Base-by-base conservation (phyloP, 441 rosid genomes). In the Viola pubescens region DNA sequence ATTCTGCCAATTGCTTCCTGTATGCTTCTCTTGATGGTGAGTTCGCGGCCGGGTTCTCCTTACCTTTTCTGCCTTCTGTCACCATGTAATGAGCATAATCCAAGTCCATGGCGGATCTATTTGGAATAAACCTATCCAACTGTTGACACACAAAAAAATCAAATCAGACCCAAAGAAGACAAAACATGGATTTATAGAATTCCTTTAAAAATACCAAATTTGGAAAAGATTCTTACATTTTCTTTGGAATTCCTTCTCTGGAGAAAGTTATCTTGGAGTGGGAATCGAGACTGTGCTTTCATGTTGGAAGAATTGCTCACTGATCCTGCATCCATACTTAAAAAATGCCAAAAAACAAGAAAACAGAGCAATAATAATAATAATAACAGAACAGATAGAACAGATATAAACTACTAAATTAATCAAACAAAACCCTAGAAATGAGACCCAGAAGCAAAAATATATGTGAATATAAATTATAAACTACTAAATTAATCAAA, bases 11-110 rank as follows among this genome's bases (percentile, higher is more conserved):
- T 49, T 68, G 75, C 82, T 83, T 88, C 77, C 73, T 73, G 65
- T 85, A 85, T 6, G 87, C 87, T 72, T 83, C 90, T 58, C 70
- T 81, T 9, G 88, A 76, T 3, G 90, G 90, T 9, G 92, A 83
- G 63, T 70, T 63, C 9, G n/a, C 58, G 6, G 73, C 48, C 12
- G 76, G 67, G 41, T 72, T 63, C 51, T 76, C 73, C 26, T 78
- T 67, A 5, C 50, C 58, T 63, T 83, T 83, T 65, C 72, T 71
- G 57, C 80, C 79, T 50, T 76, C 82, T 0, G 79, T 82, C 38
- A 84, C 51, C 65, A 77, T 75, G 67, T 7, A 78, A 57, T 78
- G 73, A 0, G 86, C 91, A 50, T 73, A 80, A 39, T 84, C 82
- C 4, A 75, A 68, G 50, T 84, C 82, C 82, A 84, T 82, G 0